Percentiles rank a stretch among this genome's conserved stretches.
phyloP scores from a whole-genome alignment of 441 rosid genomes.

The Adansonia gregorii region DNA sequence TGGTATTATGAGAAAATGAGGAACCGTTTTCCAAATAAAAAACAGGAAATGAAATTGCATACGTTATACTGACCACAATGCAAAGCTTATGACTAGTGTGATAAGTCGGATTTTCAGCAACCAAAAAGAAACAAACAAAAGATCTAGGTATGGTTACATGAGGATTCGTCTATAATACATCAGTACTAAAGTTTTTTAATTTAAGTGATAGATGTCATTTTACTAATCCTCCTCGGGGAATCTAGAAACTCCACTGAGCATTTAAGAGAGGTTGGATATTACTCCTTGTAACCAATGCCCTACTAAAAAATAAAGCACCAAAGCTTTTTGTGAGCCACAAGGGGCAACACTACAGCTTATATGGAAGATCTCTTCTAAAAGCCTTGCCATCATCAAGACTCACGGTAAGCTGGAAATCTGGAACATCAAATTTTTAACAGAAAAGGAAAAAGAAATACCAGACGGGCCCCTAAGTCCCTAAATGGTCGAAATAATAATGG shows the following conservation, averaged over 20 bases:
- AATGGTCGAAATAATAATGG: constrained; percentile 11
- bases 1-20: neutral
- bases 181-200: too few species aligned
- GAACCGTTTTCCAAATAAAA: neutral
- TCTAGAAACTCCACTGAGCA: too few species aligned
- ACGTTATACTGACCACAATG: neutral
- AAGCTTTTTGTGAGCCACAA: neutral
- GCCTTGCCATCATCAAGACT: neutral
- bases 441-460: neutral
- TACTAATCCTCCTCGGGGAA: too few species aligned
- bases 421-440: neutral
- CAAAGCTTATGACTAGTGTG: neutral
- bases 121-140: neutral
- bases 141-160: neutral
- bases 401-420: neutral
- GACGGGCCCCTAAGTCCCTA: neutral
- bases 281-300: neutral
- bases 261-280: neutral
- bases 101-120: neutral
- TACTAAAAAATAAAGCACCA: neutral
- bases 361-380: neutral
- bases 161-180: neutral
- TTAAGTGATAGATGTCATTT: too few species aligned
- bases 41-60: neutral
- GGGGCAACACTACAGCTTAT: neutral